Base-by-base conservation (phyloP, 495 filamentous ascomycete genomes). In the Penicillium canescens region DNA sequence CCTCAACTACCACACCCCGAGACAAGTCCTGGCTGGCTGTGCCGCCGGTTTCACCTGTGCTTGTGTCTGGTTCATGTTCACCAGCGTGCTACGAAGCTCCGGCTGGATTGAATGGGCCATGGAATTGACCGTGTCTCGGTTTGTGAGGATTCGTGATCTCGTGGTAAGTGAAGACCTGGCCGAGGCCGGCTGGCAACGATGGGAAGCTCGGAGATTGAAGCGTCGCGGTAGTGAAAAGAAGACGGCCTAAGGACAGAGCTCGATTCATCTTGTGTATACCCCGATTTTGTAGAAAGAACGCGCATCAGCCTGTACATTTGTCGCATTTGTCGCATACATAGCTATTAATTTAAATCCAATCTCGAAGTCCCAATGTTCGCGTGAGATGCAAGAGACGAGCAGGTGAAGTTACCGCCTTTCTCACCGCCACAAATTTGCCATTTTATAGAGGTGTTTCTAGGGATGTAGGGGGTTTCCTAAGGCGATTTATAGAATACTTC, bases 131-230 rank as follows among this genome's bases (percentile, higher is more conserved):
- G 54, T 86, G n/a, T 80, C 83, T 4, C 76, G 82, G 61, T 76
- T 86, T 62, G 70, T 90, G 26, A 73, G 92, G 53, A 63, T 94
- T 21, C 77, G 94, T 47, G 94, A 98, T 74, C 72, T 98, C 56
- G 85, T 96, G 24, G 80, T 96, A 20, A 86, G 87, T 75, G 92
- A 97, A 72, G 95, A 98, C 71, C 67, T 96, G 58, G 86, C 86
- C 16, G 91, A 96, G 71, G 86, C 91, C 39, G 94, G 94, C 21
- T 98, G 94, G 94, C 89, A 88, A 71, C 86, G 87, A 66, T 98
- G 92, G 92, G 85, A 91, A 72, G 75, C 74, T 40, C 76, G 64
- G 54, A 63, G 62, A 46, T 67, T 66, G 56, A 74, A 66, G 51
- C 65, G 61, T 50, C 68, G 59, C 18, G 20, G 56, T 42, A 67